Evolutionary conservation across 2,329 filamentous ascomycete species (phyloP).

Genomic region (Arthrobotrys musiformis): DNA sequence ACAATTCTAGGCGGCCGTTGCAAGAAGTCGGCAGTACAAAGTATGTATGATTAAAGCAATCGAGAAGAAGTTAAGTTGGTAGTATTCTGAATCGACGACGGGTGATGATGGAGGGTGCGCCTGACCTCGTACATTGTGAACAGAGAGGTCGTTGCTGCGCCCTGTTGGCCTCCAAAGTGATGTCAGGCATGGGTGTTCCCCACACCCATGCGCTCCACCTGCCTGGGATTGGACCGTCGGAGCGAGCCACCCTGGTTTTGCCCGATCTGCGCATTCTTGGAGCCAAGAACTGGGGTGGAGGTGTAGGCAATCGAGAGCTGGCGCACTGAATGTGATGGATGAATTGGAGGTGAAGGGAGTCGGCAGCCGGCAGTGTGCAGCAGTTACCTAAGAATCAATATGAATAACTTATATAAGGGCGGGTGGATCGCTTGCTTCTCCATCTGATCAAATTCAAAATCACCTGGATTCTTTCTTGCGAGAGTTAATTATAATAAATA

Average conservation of each 20-base stretch:
- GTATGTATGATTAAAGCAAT: no score
- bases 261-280: slow-evolving; percentile 33
- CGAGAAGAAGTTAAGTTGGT: no score
- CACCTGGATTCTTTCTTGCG: no score
- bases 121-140: slow-evolving; percentile 27
- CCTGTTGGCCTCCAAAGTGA: slow-evolving; percentile 29
- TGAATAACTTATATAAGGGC: not conserved
- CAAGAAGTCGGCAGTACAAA: no score
- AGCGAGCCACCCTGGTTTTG: slow-evolving; percentile 35
- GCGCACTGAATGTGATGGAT: not conserved
- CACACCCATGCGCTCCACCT: slow-evolving; percentile 5
- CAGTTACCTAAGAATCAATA: no score
- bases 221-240: slow-evolving; percentile 21
- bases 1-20: slow-evolving; percentile 14
- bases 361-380: not conserved
- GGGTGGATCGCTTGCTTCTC: slow-evolving; percentile 15
- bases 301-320: not conserved
- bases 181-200: slow-evolving; percentile 22
- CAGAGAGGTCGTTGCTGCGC: slow-evolving; percentile 21
- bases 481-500: no score
- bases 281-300: slow-evolving; percentile 22
- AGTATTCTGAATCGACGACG: no score
- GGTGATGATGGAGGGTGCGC: slow-evolving; percentile 13
- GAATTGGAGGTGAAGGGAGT: not conserved
- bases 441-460: not conserved